Base-by-base conservation (phyloP, 129 eudicot genomes). In the Saposhnikovia divaricata region DNA sequence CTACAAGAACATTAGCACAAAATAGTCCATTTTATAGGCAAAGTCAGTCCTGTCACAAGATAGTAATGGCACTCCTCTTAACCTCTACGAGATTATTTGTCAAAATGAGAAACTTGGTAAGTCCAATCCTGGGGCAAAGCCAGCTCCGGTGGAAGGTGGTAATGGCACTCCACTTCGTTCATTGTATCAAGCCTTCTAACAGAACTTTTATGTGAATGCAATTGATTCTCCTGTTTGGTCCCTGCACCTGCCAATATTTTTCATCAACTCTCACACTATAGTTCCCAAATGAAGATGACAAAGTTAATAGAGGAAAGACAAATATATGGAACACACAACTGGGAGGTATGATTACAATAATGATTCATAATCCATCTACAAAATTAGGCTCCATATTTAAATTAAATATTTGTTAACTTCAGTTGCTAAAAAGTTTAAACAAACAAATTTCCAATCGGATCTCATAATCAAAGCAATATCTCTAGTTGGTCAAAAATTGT, bases 61-160 rank as follows among this genome's bases (percentile, higher is more conserved):
- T 73, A 28, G 77, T n/a, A 42, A 73, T 12, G 77, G 57, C 39
- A 13, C 39, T 44, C 77, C 55, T 4, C 38, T 44, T 44, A 0
- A 71, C 75, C 48, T 18, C 23, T 39, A 39, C 75, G 23, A 72
- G 6, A 42, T 73, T 19, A n/a, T 21, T 57, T n/a, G 53, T n/a
- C 37, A 1, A 43, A 51, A 73, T 44, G 42, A 46, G 43, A 75
- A 27, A 39, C 18, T 46, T 18, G 46, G 78, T 75, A 75, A 45
- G 61, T 46, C 78, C 78, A 75, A 0, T 75, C 78, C 4, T 27
- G 59, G 19, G 78, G 78, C 78, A 75, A 75, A 75, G 78, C 63
- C 78, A 46, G 16, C 42, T 75, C 78, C 2, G 40, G 61, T 21
- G 77, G 55, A 44, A 73, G 55, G 23, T 75, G 78, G 78, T 46